Base-by-base conservation (phyloP, 441 rosid genomes). In the Pelargonium fulgidum region DNA sequence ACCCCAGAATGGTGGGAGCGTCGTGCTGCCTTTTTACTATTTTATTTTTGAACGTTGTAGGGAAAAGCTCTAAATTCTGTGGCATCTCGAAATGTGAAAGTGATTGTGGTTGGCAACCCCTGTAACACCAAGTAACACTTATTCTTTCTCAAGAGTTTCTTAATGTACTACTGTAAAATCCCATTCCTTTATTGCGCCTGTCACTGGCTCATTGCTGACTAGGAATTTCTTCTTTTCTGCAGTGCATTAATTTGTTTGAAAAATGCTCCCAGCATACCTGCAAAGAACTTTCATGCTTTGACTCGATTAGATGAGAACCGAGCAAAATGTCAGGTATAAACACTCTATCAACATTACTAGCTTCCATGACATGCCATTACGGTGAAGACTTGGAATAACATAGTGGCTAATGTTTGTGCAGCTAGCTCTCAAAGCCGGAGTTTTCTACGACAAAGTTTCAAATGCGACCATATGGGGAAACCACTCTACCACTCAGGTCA, bases 381-480 rank as follows among this genome's bases (percentile, higher is more conserved):
- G 54, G 54, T 48, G 5, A 48, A 13, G n/a, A 52, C 20, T 4
- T 13, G 59, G 59, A 52, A 12, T 12, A 33, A 8, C 44, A 20
- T 17, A 12, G 24, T 22, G 58, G 54, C n/a, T 20, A 24, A 61
- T 62, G 62, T 59, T 73, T 66, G 59, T 81, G 79, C 82, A 87
- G 92, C 86, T 91, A 56, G 97, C 93, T 14, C 85, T 85, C 47
- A 88, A 86, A 83, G 89, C 93, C 8, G 96, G 94, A 0, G 96
- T 89, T 44, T 90, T 93, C 81, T 90, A 93, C 12, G 97, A 90
- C 74, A 84, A 86, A 78, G 97, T 93, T 67, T 93, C 99, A 41
- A 91, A 91, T 68, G 62, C 88, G 93, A 88, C 99, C 75, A 93
- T 93, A 36, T 93, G 99, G 97, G 99, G 99, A 72, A 93, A 93